A percentile compares a stretch with the other conserved stretches of the same genome.
phyloP scores from a whole-genome alignment of 805 yeast species.

The Diddensiella transvaalensis region DNA sequence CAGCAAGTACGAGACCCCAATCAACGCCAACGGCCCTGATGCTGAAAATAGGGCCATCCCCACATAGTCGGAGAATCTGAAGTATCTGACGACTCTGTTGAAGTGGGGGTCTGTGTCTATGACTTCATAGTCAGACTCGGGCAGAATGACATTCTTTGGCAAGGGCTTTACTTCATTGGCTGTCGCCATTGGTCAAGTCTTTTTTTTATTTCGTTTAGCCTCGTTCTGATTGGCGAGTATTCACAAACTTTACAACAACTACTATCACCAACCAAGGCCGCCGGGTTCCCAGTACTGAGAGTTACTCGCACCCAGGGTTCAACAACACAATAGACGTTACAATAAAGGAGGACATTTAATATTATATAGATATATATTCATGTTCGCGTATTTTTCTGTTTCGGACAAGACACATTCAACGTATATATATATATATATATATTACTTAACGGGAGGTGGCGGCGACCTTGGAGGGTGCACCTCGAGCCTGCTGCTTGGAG shows the following conservation, averaged over 20 bases:
- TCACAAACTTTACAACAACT: too few species aligned
- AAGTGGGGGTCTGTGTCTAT: constrained; percentile 82
- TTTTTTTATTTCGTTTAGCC: too few species aligned
- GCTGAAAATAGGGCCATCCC: constrained; percentile 46
- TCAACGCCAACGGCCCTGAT: constrained; percentile 47
- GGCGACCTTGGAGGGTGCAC: constrained; percentile 95
- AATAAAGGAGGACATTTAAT: neutral
- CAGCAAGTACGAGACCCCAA: constrained; percentile 45
- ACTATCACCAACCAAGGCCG: too few species aligned
- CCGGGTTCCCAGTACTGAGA: neutral
- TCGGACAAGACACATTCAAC: neutral
- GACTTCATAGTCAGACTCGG: constrained; percentile 34
- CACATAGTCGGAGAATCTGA: constrained; percentile 64
- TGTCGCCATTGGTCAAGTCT: too few species aligned
- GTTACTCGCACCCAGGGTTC: too few species aligned
- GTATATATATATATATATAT: neutral
- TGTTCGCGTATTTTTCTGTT: neutral
- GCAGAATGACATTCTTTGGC: constrained; percentile 19
- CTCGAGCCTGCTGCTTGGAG: constrained; percentile 96
- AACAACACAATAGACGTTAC: too few species aligned
- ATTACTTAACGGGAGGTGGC: constrained; percentile 90
- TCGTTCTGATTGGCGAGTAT: too few species aligned
- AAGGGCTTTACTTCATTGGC: too few species aligned
- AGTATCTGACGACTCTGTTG: constrained; percentile 63
- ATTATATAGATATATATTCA: neutral